A percentile compares a stretch with the other conserved stretches of the same genome.
Conservation (phyloP, 148 eudicot genomes). For the Arctostaphylos glauca region DNA sequence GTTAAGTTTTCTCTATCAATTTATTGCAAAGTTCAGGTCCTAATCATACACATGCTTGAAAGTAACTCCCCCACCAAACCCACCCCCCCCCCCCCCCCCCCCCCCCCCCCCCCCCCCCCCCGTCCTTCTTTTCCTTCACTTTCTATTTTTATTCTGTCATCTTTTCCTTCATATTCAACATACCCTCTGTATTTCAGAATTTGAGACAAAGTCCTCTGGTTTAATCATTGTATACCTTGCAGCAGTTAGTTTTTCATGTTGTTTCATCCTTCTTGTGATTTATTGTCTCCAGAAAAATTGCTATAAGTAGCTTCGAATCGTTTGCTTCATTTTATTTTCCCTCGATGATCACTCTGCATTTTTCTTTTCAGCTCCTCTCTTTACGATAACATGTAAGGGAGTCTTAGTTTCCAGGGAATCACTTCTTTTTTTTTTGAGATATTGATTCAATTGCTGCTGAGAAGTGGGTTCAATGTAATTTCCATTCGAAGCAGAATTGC, state of each 20-base stretch:
- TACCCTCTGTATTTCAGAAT: not conserved
- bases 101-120: no score
- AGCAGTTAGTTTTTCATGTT: not conserved
- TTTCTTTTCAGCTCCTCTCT: not conserved
- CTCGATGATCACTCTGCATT: not conserved
- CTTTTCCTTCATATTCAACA: not conserved
- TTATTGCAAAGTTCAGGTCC: not conserved
- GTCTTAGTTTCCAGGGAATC: not conserved
- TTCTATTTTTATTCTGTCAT: not conserved
- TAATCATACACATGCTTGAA: not conserved
- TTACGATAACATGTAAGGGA: not conserved
- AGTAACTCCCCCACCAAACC: no score
- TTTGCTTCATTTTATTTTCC: not conserved
- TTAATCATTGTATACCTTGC: not conserved
- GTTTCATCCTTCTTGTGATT: not conserved
- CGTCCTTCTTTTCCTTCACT: no score
- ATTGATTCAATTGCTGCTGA: not conserved
- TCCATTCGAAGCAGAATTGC: not conserved
- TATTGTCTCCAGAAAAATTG: not conserved
- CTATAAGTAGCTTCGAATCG: not conserved
- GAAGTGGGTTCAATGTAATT: slow-evolving; percentile 6
- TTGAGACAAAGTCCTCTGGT: slow-evolving; percentile 10
- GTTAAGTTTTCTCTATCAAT: not conserved
- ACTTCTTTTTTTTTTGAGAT: not conserved
- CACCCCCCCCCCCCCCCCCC: no score